Conservation (phyloP, 208 protist genomes). For the Crithidia mellificae region DNA sequence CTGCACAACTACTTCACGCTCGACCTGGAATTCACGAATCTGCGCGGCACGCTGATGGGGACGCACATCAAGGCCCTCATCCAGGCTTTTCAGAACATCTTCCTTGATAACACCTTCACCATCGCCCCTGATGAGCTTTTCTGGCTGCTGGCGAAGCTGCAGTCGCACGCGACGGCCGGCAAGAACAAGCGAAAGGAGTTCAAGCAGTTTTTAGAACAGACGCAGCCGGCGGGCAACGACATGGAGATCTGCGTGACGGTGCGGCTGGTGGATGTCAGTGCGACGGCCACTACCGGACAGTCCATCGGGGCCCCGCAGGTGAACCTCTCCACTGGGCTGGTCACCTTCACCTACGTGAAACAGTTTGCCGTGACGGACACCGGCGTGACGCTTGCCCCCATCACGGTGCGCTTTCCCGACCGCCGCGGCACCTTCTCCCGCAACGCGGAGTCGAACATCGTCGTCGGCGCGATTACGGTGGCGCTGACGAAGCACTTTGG, state of each 20-base stretch:
- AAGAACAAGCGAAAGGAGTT: constrained; percentile 82
- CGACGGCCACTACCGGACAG: constrained; percentile 32
- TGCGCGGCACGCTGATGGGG: constrained; percentile 63
- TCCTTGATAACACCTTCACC: constrained; percentile 62
- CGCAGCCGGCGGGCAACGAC: constrained; percentile 63
- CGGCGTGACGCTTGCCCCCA: constrained; percentile 54
- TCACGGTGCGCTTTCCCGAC: constrained; percentile 47
- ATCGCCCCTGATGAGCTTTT: constrained; percentile 81
- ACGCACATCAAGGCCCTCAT: constrained; percentile 72
- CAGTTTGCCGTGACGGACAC: constrained; percentile 68
- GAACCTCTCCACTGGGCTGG: constrained; percentile 44
- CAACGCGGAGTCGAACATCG: constrained; percentile 39
- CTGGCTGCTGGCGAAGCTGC: constrained; percentile 81
- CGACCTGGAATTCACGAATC: constrained; percentile 59
- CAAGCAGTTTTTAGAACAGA: constrained; percentile 65
- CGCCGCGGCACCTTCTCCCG: constrained; percentile 17
- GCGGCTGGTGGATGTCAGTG: constrained; percentile 55
- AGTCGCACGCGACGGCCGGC: constrained; percentile 65
- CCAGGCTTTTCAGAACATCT: constrained; percentile 67
- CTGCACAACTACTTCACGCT: constrained; percentile 71
- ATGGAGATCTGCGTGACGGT: constrained; percentile 65
- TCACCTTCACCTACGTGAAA: constrained; percentile 72
- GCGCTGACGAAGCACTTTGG: constrained; percentile 75
- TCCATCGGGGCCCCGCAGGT: constrained; percentile 29
- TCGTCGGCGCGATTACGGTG: constrained; percentile 55